phyloP scores from a whole-genome alignment of 1,284 basidiomycete genomes.

The Ustilago loliicola region DNA sequence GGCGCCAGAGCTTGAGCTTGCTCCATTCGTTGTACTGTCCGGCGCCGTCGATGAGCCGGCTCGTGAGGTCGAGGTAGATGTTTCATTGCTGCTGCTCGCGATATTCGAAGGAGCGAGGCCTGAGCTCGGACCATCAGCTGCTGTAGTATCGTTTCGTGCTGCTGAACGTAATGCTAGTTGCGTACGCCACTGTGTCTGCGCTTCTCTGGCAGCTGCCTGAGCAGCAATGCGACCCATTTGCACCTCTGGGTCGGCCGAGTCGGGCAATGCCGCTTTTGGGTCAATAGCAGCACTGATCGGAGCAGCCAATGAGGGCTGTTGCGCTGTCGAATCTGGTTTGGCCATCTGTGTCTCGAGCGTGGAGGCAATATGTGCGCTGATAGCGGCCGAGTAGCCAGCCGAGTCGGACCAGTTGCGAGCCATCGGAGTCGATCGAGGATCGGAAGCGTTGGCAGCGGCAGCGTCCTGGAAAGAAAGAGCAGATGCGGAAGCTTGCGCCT shows the following conservation, averaged over 20 bases:
- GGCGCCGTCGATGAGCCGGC: neutral
- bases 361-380: slow-evolving; percentile 51
- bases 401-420: slow-evolving; percentile 43
- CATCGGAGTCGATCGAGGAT: slow-evolving; percentile 35
- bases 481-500: slow-evolving; percentile 43
- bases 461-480: slow-evolving; percentile 13
- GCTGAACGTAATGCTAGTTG: slow-evolving; percentile 46
- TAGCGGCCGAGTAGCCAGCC: slow-evolving; percentile 56
- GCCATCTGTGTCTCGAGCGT: slow-evolving; percentile 36
- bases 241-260: slow-evolving; percentile 23
- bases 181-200: slow-evolving; percentile 53
- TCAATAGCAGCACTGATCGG: slow-evolving; percentile 32
- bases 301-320: neutral
- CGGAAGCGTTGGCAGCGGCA: neutral
- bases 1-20: neutral
- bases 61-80: neutral
- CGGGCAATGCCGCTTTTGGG: slow-evolving; percentile 10
- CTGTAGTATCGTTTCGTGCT: slow-evolving; percentile 13
- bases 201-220: slow-evolving; percentile 53
- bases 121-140: slow-evolving; percentile 1
- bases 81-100: neutral
- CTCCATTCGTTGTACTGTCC: neutral
- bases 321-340: slow-evolving; percentile 8
- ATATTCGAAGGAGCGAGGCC: neutral
- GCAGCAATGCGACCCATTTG: slow-evolving; percentile 57